Base-by-base conservation (phyloP, 2,329 filamentous ascomycete species). In the Phaeosphaeriaceae sp. region DNA sequence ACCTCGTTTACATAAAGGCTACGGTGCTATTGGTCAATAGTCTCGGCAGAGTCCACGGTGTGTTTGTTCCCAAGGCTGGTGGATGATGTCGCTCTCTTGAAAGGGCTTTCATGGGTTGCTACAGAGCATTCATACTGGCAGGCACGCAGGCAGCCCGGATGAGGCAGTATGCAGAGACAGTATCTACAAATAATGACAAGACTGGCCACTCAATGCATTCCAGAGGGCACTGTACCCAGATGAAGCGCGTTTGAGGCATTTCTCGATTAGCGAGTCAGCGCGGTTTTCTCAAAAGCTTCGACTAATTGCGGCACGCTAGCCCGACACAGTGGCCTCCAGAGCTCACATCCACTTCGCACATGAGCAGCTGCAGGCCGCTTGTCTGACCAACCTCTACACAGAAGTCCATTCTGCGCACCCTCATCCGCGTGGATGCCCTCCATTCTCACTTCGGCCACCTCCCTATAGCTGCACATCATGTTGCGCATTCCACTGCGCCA, bases 401-500 rank as follows among this genome's bases (percentile, higher is more conserved):
- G 56, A 59, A 60, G 58, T 48, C 48, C 55, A 52, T 55, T 60
- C 58, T 62, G 46, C 50, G 26, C 45, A 48, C 48, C 48, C 38
- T 53, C 59, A 52, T 53, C 60, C 56, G 54, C 53, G 70, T 70
- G 66, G 58, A 71, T 71, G 68, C 54, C 56, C 58, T 52, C 60
- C 58, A 50, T 61, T 56, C 53, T 53, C 46, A 54, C 41, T 47
- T 42, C 56, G 46, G 48, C 59, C 52, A 15, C 32, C 52, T 51
- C 46, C 43, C 59, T 61, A 59, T 58, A 47, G 23, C 32, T 30
- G 18, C 44, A 68, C 78, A 82, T 75, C 78, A 91, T 91, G 88
- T 82, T 90, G 82, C 86, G 87, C 78, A 83, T 82, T 74, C 84
- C 86, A 61, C 76, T 90, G 63, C 81, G 81, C 67, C 82, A 82